Evolutionary conservation across 371 early-diverging fungal species (phyloP).

Genomic region (Apophysomyces sp.): DNA sequence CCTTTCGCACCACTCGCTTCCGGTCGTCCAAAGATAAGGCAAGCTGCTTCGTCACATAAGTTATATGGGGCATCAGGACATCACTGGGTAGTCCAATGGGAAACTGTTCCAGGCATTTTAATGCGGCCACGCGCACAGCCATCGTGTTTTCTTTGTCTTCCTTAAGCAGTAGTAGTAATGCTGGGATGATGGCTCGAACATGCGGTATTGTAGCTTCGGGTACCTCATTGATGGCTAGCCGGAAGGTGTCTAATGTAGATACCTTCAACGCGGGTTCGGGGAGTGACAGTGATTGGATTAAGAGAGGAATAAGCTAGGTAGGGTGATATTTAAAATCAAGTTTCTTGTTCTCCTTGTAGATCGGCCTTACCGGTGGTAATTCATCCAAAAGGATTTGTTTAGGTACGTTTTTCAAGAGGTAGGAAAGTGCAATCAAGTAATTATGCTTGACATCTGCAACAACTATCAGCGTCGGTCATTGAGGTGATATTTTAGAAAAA

Average conservation of each 20-base stretch:
- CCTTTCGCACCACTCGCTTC: conserved; percentile 84
- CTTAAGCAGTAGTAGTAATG: conserved; percentile 44
- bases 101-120: conserved; percentile 68
- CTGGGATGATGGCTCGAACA: conserved; percentile 47
- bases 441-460: conserved; percentile 54
- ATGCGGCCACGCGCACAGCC: conserved; percentile 67
- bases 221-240: conserved; percentile 60
- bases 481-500: not conserved
- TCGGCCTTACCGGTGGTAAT: conserved; percentile 68
- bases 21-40: conserved; percentile 76
- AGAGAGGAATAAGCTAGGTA: conserved; percentile 68
- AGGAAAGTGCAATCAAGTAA: conserved; percentile 80
- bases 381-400: conserved; percentile 79
- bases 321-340: not conserved
- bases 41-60: conserved; percentile 62
- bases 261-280: conserved; percentile 65
- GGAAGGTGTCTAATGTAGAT: conserved; percentile 76
- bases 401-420: conserved; percentile 78
- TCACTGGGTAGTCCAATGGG: conserved; percentile 63
- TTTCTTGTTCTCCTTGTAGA: not conserved
- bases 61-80: conserved; percentile 61
- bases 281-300: conserved; percentile 68
- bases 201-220: conserved; percentile 62
- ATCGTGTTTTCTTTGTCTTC: conserved; percentile 37
- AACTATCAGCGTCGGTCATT: not conserved